These are phyloP conservation scores for Malus hybrid DNA, from an alignment of 331 rosid species.

Conservation along the genomic window DNA sequence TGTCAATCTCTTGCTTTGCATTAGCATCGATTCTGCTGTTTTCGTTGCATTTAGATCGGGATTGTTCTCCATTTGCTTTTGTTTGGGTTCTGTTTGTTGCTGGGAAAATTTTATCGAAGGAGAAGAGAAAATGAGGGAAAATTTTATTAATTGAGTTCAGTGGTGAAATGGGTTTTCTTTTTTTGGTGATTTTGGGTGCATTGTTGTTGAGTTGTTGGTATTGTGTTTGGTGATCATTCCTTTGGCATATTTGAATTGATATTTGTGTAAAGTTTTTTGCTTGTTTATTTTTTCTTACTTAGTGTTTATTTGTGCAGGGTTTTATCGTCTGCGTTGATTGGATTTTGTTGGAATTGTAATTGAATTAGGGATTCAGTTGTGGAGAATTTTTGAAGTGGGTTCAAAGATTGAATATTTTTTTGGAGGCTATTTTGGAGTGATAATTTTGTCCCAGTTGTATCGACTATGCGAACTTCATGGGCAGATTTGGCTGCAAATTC, in stretches of 20 bases:
- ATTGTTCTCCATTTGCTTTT: neutral
- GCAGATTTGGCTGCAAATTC: conserved; percentile 92
- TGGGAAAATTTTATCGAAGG: neutral
- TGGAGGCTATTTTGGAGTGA: conserved; percentile 10
- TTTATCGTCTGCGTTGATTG: neutral
- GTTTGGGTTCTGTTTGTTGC: neutral
- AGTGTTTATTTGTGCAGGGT: neutral
- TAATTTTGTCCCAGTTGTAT: conserved; percentile 6
- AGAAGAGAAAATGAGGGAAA: neutral
- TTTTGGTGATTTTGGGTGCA: neutral
- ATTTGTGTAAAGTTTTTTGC: neutral
- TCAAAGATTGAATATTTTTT: conserved; percentile 1
- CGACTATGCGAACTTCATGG: conserved; percentile 80
- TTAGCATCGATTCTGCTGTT: neutral
- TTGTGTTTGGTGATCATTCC: neutral
- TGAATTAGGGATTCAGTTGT: conserved; percentile 8
- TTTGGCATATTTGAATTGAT: neutral
- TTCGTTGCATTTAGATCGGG: conserved; percentile 15
- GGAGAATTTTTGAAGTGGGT: neutral
- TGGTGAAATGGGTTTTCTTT: neutral
- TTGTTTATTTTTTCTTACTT: neutral
- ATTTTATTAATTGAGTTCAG: neutral
- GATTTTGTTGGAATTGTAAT: conserved; percentile 2
- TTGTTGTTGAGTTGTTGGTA: neutral
- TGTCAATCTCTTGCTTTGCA: neutral